These are phyloP conservation scores for Trametes sanguinea DNA, from an alignment of 768 basidiomycete genomes.

Conservation along the genomic window DNA sequence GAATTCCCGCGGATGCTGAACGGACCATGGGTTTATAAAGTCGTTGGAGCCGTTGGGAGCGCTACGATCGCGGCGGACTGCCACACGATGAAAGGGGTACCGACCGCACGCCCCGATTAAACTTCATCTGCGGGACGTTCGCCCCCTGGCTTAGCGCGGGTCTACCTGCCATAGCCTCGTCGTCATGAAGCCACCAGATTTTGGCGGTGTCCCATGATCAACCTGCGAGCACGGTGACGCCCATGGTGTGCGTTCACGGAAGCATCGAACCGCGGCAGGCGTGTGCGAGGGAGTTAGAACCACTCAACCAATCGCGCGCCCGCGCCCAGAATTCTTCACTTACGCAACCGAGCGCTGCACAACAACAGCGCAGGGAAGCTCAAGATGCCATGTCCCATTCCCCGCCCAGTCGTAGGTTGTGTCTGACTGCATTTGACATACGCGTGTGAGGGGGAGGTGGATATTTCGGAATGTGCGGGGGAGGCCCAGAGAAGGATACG, in stretches of 20 bases:
- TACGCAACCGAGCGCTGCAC: too few species aligned
- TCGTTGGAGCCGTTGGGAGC: neutral
- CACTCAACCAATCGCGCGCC: neutral
- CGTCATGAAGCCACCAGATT: constrained; percentile 7
- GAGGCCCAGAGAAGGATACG: neutral
- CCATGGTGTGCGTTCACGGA: neutral
- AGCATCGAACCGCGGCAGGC: neutral
- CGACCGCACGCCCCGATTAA: constrained; percentile 4
- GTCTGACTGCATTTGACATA: too few species aligned
- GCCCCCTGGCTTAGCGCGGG: neutral
- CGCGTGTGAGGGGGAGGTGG: too few species aligned
- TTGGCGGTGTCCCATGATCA: constrained; percentile 3
- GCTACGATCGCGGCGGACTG: constrained; percentile 15
- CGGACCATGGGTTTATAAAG: constrained; percentile 1
- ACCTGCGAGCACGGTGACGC: constrained; percentile 2
- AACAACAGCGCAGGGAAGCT: neutral
- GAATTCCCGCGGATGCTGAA: neutral
- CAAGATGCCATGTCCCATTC: neutral
- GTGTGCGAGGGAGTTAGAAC: neutral
- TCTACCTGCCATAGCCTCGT: neutral
- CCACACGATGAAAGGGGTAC: constrained; percentile 3
- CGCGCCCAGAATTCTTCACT: neutral
- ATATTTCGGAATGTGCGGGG: neutral
- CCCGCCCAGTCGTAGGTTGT: too few species aligned
- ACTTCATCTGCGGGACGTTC: constrained; percentile 1